A percentile compares a stretch with the other conserved stretches of the same genome.
Conservation (phyloP, 768 basidiomycete genomes). For the Infundibulicybe gibba region DNA sequence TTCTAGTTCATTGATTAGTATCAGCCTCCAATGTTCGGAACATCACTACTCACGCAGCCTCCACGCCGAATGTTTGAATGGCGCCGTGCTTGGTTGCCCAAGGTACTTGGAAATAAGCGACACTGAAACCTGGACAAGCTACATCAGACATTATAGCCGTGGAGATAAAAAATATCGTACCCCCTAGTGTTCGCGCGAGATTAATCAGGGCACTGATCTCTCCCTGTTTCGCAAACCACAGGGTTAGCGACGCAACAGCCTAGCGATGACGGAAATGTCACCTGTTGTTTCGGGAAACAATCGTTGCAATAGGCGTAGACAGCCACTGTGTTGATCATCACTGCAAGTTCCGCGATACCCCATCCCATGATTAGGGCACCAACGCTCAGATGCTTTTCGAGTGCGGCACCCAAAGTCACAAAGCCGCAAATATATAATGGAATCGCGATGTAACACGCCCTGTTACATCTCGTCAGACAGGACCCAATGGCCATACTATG, state of each 20-base stretch:
- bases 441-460: constrained; percentile 50
- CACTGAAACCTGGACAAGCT: constrained; percentile 34
- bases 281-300: constrained; percentile 43
- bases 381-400: constrained; percentile 42
- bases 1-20: constrained; percentile 16
- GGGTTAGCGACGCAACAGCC: neutral
- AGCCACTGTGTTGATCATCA: constrained; percentile 52
- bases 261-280: constrained; percentile 5
- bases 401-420: constrained; percentile 43
- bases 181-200: constrained; percentile 46
- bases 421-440: constrained; percentile 53
- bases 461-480: constrained; percentile 9
- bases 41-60: constrained; percentile 40
- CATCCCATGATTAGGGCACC: constrained; percentile 56
- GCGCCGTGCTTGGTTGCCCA: constrained; percentile 53
- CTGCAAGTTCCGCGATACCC: constrained; percentile 47
- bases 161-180: constrained; percentile 8
- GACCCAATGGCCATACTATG: neutral
- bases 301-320: constrained; percentile 51
- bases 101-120: constrained; percentile 56
- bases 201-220: constrained; percentile 58
- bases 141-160: neutral
- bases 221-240: constrained; percentile 24
- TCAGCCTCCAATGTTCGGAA: neutral
- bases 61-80: constrained; percentile 50